Evolutionary conservation across 768 basidiomycete species (phyloP).

Genomic region (Cyclocybe aegerita): DNA sequence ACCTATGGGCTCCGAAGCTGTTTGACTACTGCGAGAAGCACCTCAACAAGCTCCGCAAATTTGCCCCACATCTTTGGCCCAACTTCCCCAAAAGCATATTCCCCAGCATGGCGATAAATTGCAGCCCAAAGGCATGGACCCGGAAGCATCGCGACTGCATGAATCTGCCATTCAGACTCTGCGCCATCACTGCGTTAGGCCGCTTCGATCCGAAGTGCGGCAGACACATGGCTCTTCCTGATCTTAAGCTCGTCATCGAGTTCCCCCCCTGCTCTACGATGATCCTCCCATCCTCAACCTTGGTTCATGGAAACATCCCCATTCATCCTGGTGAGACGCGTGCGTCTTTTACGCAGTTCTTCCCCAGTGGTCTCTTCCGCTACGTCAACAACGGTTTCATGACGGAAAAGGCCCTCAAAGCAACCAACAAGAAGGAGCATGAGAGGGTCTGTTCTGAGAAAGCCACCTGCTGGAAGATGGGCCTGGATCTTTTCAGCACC

Average conservation of each 20-base stretch:
- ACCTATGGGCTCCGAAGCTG: no score
- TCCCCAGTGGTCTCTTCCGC: background rate
- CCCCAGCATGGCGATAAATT: no score
- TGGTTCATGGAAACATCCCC: background rate
- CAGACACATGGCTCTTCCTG: background rate
- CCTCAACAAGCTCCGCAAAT: no score
- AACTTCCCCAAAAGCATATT: no score
- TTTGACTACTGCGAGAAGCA: no score
- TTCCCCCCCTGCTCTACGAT: constrained; percentile 1
- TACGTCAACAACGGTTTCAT: background rate
- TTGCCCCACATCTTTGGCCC: no score
- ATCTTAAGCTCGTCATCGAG: constrained; percentile 1
- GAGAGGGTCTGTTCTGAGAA: background rate
- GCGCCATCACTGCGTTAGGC: constrained; percentile 4
- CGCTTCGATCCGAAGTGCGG: background rate
- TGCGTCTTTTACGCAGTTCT: background rate
- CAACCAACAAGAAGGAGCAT: background rate
- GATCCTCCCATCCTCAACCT: constrained; percentile 1
- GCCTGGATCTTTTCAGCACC: no score
- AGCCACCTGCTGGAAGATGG: no score
- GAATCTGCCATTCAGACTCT: constrained; percentile 1
- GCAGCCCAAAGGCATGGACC: no score
- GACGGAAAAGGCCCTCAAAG: background rate
- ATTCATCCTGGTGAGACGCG: background rate
- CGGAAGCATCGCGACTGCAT: background rate